These are phyloP conservation scores for Salvia splendens DNA, from an alignment of 257 asterid species.

Conservation along the genomic window DNA sequence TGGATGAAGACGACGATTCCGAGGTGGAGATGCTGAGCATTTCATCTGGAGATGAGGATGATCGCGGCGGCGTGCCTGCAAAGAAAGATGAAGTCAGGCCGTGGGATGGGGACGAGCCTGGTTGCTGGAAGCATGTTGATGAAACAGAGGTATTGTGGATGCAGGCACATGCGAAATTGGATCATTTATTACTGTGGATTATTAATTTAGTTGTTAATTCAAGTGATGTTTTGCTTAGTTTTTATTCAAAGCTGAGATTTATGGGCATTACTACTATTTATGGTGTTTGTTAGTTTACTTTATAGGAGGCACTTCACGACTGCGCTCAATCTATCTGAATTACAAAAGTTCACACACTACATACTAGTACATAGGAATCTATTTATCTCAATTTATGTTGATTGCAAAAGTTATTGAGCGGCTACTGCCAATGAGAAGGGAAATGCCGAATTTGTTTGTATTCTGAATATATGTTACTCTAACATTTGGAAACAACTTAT, in stretches of 20 bases:
- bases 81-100: slow-evolving; percentile 64
- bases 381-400: slow-evolving; percentile 14
- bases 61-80: slow-evolving; percentile 51
- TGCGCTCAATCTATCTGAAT: background rate
- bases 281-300: slow-evolving; percentile 23
- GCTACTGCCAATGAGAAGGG: slow-evolving; percentile 8
- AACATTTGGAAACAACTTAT: slow-evolving; percentile 16
- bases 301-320: slow-evolving; percentile 11
- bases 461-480: slow-evolving; percentile 20
- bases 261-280: slow-evolving; percentile 17
- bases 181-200: slow-evolving; percentile 23
- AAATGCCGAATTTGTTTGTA: slow-evolving; percentile 17
- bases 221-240: slow-evolving; percentile 12
- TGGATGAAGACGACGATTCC: slow-evolving; percentile 90
- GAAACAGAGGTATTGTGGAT: slow-evolving; percentile 70
- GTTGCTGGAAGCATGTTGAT: slow-evolving; percentile 87
- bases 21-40: slow-evolving; percentile 97
- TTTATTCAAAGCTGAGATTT: slow-evolving; percentile 2
- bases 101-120: slow-evolving; percentile 93
- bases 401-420: slow-evolving; percentile 10
- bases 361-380: background rate
- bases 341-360: background rate
- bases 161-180: slow-evolving; percentile 11
- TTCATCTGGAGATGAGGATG: slow-evolving; percentile 97
- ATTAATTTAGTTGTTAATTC: slow-evolving; percentile 18